Conservation (phyloP, 129 eudicot species). For the Lactuca saligna region DNA sequence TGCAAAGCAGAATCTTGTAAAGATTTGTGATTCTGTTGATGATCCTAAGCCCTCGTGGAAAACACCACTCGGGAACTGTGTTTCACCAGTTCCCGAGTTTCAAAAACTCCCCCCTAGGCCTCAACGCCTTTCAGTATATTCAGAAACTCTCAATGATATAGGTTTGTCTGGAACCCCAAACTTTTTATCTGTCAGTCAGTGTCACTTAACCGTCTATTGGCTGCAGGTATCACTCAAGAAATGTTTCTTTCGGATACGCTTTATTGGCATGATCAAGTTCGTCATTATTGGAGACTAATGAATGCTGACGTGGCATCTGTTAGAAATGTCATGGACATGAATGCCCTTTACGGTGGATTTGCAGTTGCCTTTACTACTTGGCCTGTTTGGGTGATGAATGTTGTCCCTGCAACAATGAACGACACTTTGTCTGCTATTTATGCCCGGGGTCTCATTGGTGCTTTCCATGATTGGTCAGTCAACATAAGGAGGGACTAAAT, state of each 20-base stretch:
- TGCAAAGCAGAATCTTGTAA: constrained; percentile 59
- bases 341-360: constrained; percentile 90
- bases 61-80: constrained; percentile 77
- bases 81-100: constrained; percentile 37
- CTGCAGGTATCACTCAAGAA: constrained; percentile 70
- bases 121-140: constrained; percentile 83
- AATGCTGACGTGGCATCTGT: constrained; percentile 62
- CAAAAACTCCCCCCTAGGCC: constrained; percentile 81
- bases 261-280: constrained; percentile 96
- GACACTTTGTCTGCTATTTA: constrained; percentile 79
- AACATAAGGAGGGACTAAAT: not conserved
- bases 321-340: constrained; percentile 98
- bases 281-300: constrained; percentile 95
- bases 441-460: constrained; percentile 76
- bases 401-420: constrained; percentile 64
- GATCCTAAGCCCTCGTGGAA: constrained; percentile 69
- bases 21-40: constrained; percentile 61
- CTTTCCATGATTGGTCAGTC: constrained; percentile 91
- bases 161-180: constrained; percentile 43
- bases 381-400: constrained; percentile 99
- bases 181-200: not conserved
- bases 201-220: not conserved
- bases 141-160: constrained; percentile 52
- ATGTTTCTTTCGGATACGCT: constrained; percentile 59
- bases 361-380: constrained; percentile 83